Base-by-base conservation (phyloP, 2,329 filamentous ascomycete species). In the Epicoccum sorghinum region DNA sequence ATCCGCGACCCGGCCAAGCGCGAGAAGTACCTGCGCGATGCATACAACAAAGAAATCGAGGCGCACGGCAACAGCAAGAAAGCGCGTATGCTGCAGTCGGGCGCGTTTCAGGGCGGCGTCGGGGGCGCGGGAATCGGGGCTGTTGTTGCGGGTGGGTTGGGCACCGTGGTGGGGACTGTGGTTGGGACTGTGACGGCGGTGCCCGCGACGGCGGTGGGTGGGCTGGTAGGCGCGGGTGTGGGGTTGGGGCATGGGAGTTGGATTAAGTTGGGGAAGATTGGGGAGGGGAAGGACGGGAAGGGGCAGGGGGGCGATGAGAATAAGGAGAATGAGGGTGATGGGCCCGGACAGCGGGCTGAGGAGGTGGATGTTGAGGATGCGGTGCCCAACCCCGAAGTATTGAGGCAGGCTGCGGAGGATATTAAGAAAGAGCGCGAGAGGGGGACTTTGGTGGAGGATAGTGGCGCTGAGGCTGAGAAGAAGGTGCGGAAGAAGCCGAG, bases 101-200 rank as follows among this genome's bases (percentile, higher is more conserved):
- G 78, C 1, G 71, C 73, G 1, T 78, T 77, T 52, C 75, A 78
- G 54, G 77, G 77, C 1, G 68, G 69, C 1, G 64, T 71, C 10
- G 77, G 74, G 6, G 77, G 77, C 2, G 77, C 72, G 0, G 77
- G 77, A 0, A 78, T 79, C 18, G 77, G 77, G 0, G 72, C 69
- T 13, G 76, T 74, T 7, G 73, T 77, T 3, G 72, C 72, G 1
- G 66, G 75, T 18, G 77, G 77, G 0, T 51, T 79, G 14, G 77
- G 77, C 0, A 75, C 75, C 0, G 70, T 77, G 0, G 74, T 79
- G 0, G 77, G 77, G 0, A 76, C 75, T 10, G 37, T 78, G 12
- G 73, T 77, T 0, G 76, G 75, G 3, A 69, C 66, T 0, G 67
- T 78, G n/a, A 71, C 72, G 18, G 69, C 73, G 6, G 68, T 78